Conservation (phyloP, 2,329 filamentous ascomycete species). For the Metarhizium rileyi region DNA sequence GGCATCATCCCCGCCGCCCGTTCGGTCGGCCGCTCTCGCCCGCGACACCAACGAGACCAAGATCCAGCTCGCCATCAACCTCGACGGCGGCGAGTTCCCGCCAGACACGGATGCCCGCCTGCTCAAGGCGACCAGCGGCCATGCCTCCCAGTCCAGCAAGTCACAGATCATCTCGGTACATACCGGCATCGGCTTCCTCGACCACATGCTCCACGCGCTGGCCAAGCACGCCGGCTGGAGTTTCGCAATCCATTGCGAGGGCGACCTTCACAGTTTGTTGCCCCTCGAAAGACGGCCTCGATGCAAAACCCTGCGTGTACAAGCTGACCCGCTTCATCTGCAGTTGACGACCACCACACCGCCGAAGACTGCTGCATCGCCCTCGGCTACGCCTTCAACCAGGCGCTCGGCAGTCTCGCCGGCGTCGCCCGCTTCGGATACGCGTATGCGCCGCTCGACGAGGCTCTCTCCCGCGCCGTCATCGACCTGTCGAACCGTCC, state of each 20-base stretch:
- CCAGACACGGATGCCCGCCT: conserved; percentile 50
- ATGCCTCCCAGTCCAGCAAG: conserved; percentile 76
- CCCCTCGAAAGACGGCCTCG: neutral
- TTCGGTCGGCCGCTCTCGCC: conserved; percentile 66
- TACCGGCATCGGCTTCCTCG: conserved; percentile 94
- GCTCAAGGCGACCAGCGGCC: conserved; percentile 43
- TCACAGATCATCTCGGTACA: conserved; percentile 79
- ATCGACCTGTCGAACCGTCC: conserved; percentile 92
- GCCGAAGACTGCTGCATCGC: conserved; percentile 93
- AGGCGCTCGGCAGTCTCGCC: conserved; percentile 64
- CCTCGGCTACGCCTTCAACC: conserved; percentile 74
- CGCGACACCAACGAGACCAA: conserved; percentile 98
- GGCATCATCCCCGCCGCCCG: conserved; percentile 17
- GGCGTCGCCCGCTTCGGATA: conserved; percentile 86
- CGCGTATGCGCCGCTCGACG: conserved; percentile 89
- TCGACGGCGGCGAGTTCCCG: conserved; percentile 78
- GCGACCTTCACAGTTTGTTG: conserved; percentile 72
- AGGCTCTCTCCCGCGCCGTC: conserved; percentile 86
- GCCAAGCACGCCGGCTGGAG: conserved; percentile 96
- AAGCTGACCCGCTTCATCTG: neutral
- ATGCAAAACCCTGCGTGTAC: neutral
- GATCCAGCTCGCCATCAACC: conserved; percentile 83
- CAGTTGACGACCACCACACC: conserved; percentile 97
- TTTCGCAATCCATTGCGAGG: conserved; percentile 69
- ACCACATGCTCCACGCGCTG: conserved; percentile 97